Base-by-base conservation (phyloP, 805 yeast species). In the Barnettozyma populi region DNA sequence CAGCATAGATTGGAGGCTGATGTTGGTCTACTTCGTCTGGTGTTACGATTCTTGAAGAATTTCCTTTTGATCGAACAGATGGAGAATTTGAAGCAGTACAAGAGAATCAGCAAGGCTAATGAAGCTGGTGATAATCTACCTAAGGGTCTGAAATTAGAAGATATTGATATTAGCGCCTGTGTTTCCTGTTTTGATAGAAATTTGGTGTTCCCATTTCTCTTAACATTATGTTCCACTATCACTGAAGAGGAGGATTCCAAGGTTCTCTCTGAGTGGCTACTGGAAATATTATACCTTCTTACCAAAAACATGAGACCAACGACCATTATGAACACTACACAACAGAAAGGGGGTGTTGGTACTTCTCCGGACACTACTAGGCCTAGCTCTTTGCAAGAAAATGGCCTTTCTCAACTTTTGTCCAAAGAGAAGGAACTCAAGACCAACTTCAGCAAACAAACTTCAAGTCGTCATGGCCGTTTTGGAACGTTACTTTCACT, bases 401-500 rank as follows among this genome's bases (percentile, higher is more conserved):
- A 7, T 14, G 53, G 44, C 8, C 55, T 57, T 9, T 49, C 54
- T 7, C 76, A 73, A 19, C 61, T 87, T 7, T 68, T 89, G n/a
- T 68, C 70, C 2, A 74, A 74, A 46, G 97, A 92, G 59, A 71
- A 74, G 19, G 72, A 73, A 29, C 61, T 83, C 50, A 79, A 77
- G 49, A 70, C 67, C 36, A 60, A 64, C 31, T 73, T 80, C 43
- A 69, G 71, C 25, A 76, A 74, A 62, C 66, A 72, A 45, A 70
- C 81, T 1, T 76, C 86, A 1, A 74, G 88, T 1, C 75, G 99
- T 41, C 99, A 92, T 61, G 90, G 94, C 2, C 74, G 96, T 45
- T 92, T 92, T 69, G 99, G 99, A 1, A 82, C 97, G 0, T 69
- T 90, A 52, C 65, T 90, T 10, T 82, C 95, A 2, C 72, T 92